phyloP scores from a whole-genome alignment of 495 filamentous ascomycete genomes.

The Bombardia bombarda region DNA sequence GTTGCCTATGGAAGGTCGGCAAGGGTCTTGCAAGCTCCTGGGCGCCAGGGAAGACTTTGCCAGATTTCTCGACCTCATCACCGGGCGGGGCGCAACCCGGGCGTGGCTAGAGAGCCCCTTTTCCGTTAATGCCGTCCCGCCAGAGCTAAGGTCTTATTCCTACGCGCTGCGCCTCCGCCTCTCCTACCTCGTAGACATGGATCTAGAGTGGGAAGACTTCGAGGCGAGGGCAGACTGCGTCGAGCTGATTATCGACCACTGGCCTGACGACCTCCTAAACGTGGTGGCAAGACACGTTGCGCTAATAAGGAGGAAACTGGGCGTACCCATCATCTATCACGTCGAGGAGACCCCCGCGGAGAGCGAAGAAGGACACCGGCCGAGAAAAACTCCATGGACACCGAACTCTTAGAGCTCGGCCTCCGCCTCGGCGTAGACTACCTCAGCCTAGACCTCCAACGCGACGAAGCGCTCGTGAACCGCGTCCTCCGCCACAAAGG shows the following conservation, averaged over 20 bases:
- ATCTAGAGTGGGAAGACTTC: conserved; percentile 51
- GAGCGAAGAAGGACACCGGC: conserved; percentile 27
- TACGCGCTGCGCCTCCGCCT: conserved; percentile 58
- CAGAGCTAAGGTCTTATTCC: conserved; percentile 57
- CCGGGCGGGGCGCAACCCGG: conserved; percentile 45
- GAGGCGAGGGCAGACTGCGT: conserved; percentile 66
- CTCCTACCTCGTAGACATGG: conserved; percentile 47
- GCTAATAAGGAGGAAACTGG: conserved; percentile 53
- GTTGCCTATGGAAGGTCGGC: conserved; percentile 24
- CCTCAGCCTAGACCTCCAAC: conserved; percentile 55
- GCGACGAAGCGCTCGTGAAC: conserved; percentile 42
- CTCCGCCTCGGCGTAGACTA: conserved; percentile 70
- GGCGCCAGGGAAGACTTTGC: conserved; percentile 68
- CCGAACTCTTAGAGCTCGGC: conserved; percentile 57
- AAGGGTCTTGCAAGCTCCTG: conserved; percentile 53
- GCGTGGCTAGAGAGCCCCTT: conserved; percentile 62
- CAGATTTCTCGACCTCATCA: conserved; percentile 58
- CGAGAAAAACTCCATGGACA: conserved; percentile 44
- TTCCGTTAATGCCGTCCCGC: conserved; percentile 59
- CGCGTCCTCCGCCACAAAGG: conserved; percentile 52
- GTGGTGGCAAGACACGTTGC: conserved; percentile 50
- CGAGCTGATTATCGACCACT: conserved; percentile 60
- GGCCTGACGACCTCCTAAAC: conserved; percentile 43
- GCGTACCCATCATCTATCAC: conserved; percentile 61
- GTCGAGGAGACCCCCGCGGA: conserved; percentile 47